Conservation (phyloP, 371 early-diverging fungal species). For the Rhizomucor pusillus region DNA sequence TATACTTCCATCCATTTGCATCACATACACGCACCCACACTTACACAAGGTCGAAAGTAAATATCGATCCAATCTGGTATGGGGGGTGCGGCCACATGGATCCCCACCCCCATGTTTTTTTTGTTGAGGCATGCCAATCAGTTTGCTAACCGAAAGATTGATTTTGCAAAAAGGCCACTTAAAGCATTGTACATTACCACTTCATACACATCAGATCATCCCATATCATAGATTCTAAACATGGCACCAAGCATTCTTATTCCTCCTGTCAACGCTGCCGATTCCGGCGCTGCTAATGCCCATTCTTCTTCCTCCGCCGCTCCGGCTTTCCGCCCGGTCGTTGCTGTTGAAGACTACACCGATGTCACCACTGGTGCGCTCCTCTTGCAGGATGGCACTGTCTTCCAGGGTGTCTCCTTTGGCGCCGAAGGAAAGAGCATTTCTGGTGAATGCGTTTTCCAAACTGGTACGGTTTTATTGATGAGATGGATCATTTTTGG, state of each 20-base stretch:
- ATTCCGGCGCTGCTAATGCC: too few relatives aligned
- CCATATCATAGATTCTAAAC: conserved; percentile 5
- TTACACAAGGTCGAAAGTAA: conserved; percentile 1
- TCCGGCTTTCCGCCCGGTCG: conserved; percentile 52
- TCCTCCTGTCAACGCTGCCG: conserved; percentile 30
- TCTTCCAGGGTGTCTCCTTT: conserved; percentile 89
- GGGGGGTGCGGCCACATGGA: neutral
- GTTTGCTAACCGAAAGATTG: too few relatives aligned
- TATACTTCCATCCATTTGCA: neutral
- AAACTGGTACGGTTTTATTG: conserved; percentile 73
- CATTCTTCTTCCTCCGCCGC: conserved; percentile 27
- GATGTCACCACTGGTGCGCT: conserved; percentile 62
- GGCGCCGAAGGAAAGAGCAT: conserved; percentile 85
- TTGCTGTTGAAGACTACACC: conserved; percentile 45
- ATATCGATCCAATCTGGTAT: neutral
- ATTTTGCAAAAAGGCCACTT: neutral
- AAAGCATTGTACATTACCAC: conserved; percentile 4
- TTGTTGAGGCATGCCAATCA: neutral
- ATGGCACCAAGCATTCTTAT: conserved; percentile 41
- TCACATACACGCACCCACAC: conserved; percentile 1
- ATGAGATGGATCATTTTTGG: conserved; percentile 3
- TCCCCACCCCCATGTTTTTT: neutral
- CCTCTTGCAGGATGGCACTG: conserved; percentile 81
- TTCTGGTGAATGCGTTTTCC: conserved; percentile 96
- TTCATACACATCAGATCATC: neutral